Evolutionary conservation across 2,329 filamentous ascomycete genomes (phyloP).

Genomic region (Aureobasidium sp.): DNA sequence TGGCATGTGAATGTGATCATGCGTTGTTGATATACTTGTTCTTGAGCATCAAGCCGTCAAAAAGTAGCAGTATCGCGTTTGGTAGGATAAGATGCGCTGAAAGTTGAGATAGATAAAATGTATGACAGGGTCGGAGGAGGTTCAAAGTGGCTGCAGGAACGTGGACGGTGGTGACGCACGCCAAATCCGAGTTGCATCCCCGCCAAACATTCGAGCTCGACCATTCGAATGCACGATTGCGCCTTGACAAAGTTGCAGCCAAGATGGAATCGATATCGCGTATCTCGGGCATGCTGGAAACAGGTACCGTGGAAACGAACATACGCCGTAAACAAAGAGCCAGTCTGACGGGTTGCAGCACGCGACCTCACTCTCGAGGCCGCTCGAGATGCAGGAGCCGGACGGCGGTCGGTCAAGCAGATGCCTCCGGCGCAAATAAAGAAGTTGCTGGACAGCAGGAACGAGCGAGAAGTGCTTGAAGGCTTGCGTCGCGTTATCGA

Average conservation of each 20-base stretch:
- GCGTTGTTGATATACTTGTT: background rate
- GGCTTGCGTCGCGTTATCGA: conserved; percentile 74
- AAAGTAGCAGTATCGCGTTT: background rate
- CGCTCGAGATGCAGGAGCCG: conserved; percentile 70
- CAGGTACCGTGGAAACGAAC: conserved; percentile 48
- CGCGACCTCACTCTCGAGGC: conserved; percentile 97
- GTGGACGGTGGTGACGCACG: background rate
- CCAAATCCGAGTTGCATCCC: background rate
- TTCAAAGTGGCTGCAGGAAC: background rate
- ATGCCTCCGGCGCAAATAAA: conserved; percentile 79
- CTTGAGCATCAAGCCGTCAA: background rate
- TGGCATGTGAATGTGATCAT: background rate
- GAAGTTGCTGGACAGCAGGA: conserved; percentile 87
- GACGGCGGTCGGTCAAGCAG: conserved; percentile 50
- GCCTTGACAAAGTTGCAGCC: background rate
- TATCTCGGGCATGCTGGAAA: conserved; percentile 91
- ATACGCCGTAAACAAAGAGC: background rate
- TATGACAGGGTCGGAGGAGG: conserved; percentile 1
- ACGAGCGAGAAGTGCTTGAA: conserved; percentile 87
- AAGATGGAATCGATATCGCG: conserved; percentile 91
- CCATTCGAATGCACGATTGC: background rate
- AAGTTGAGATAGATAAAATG: background rate
- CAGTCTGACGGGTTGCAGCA: conserved; percentile 44
- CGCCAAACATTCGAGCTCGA: conserved; percentile 5
- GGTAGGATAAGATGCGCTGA: background rate